Base-by-base conservation (phyloP, 768 basidiomycete species). In the Gloeopeniophorella convolvens region DNA sequence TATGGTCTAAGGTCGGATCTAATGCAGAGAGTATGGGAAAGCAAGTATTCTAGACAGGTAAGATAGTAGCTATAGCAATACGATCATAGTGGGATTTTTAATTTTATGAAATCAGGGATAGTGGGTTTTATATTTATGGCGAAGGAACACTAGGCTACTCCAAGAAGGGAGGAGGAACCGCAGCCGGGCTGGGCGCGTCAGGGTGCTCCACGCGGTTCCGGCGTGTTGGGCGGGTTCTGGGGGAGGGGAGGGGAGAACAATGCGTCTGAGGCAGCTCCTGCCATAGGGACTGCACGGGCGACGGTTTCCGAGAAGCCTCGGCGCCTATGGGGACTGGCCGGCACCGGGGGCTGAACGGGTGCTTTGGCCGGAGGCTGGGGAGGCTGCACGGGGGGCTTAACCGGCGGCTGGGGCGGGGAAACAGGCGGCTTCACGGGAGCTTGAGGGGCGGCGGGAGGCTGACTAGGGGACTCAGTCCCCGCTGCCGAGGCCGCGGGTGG, bases 151-250 rank as follows among this genome's bases (percentile, higher is more conserved):
- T n/a, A n/a, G n/a, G n/a, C n/a, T n/a, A n/a, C n/a, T n/a, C n/a
- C n/a, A n/a, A 39, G 37, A 15, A 39, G 37, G 23, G 37, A 21
- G n/a, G 37, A 21, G 37, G 37, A 16, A 39, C 23, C 20, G 23
- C 23, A 3, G 37, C 3, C 33, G 15, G 15, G 36, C 15, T 18
- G 37, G 16, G 20, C 16, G 40, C 21, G 21, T 45, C 31, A 7
- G 59, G 60, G 16, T n/a, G n/a, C n/a, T n/a, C n/a, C n/a, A n/a
- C n/a, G n/a, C n/a, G n/a, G n/a, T n/a, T n/a, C n/a, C n/a, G n/a
- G n/a, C n/a, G 51, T 59, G 45, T 59, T 59, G 33, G 56, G 61
- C 27, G 59, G 57, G 55, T 57, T 58, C 15, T 35, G 33, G 8
- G 59, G 59, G 15, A 59, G 54, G 21, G 57, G 15, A 0, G 57